Base-by-base conservation (phyloP, 352 stramenopile species). In the Phytophthora crassamura region DNA sequence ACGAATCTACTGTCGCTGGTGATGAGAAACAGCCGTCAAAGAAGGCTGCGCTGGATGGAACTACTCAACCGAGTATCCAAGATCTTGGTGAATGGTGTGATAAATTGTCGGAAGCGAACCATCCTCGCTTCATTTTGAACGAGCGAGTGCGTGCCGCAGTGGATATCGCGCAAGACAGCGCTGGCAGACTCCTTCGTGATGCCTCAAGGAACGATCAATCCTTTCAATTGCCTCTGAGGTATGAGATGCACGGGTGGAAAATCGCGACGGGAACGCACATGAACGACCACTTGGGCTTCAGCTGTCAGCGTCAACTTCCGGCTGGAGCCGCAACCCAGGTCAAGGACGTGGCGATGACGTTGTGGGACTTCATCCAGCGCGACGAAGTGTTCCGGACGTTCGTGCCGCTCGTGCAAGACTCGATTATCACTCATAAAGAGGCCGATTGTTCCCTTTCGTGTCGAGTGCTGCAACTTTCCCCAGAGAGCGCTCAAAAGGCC, bases 371-470 rank as follows among this genome's bases (percentile, higher is more conserved):
- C 5, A 28, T 90, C 2, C 72, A 87, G 52, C 56, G 60, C 5
- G 84, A 93, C 36, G 82, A 91, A 59, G 74, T 93, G 7, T 59
- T 89, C 9, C 82, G 80, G 12, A 88, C 78, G 0, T 93, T 90
- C 47, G 52, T 80, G 6, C 79, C 82, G 3, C 39, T 86, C 4
- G 63, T 91, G 14, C 74, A 83, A 33, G 82, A 90, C 22, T 82
- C 75, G 1, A 72, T 67, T 12, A 43, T 75, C 7, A 70, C 75
- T 0, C 66, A 78, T 20, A 67, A 83, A 41, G 52, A 67, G 16
- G 50, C 53, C 4, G 50, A 76, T 5, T 59, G 42, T n/a, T 77
- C 68, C 5, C 46, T 82, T 3, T 72, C 56, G 5, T 71, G 74
- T 5, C 77, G 78, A 10, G 40, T 86, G 15, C 14, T 92, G 5